These are phyloP conservation scores for Gentiana macrophylla DNA, from an alignment of 257 asterid genomes.

Conservation along the genomic window DNA sequence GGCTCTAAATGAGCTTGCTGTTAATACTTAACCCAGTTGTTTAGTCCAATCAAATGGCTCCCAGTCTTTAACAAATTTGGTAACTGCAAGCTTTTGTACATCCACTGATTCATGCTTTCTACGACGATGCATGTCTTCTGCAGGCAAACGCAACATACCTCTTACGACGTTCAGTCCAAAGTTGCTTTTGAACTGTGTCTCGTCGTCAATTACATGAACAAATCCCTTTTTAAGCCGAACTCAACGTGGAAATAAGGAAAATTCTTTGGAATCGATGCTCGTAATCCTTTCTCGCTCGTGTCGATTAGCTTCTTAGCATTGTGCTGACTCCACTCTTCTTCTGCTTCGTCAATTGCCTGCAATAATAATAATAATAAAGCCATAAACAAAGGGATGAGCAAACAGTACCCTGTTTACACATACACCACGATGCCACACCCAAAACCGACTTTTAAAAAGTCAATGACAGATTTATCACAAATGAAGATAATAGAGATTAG, in stretches of 20 bases:
- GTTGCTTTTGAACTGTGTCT: constrained; percentile 57
- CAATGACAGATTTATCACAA: no score
- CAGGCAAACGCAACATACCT: constrained; percentile 70
- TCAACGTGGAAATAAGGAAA: constrained; percentile 96
- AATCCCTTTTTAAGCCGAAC: constrained; percentile 77
- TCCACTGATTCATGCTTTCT: constrained; percentile 56
- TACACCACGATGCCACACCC: background rate
- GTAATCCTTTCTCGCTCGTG: constrained; percentile 75
- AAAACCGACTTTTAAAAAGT: background rate
- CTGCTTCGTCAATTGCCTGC: constrained; percentile 97
- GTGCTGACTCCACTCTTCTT: constrained; percentile 98
- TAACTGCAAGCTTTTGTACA: constrained; percentile 58
- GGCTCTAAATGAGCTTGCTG: no score
- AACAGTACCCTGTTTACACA: background rate
- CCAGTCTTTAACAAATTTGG: constrained; percentile 59
- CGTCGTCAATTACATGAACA: constrained; percentile 93
- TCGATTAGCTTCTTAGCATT: constrained; percentile 92
- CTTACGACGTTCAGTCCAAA: constrained; percentile 75
- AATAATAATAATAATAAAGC: background rate
- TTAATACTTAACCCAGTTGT: constrained; percentile 23
- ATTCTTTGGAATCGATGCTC: constrained; percentile 82
- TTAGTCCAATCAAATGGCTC: constrained; percentile 87
- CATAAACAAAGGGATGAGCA: no score
- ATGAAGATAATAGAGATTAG: no score
- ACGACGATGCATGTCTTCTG: constrained; percentile 89